Evolutionary conservation across 2,329 filamentous ascomycete species (phyloP).

Genomic region (Exophiala sideris): DNA sequence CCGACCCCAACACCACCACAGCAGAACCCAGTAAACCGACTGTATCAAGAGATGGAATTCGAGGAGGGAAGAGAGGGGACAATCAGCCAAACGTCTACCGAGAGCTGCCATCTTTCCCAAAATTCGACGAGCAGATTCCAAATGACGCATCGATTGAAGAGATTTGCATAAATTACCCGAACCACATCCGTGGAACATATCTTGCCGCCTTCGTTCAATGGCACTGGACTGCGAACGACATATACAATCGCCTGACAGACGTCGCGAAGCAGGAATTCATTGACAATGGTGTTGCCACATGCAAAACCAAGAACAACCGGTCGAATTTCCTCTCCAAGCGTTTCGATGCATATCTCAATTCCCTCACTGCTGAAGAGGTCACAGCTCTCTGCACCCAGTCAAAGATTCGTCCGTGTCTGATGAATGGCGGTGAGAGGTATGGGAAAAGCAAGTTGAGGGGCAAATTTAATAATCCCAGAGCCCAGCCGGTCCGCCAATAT

Average conservation of each 20-base stretch:
- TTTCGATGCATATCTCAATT: conserved; percentile 3
- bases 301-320: conserved; percentile 3
- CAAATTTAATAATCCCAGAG: conserved; percentile 13
- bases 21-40: not conserved
- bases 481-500: conserved; percentile 2
- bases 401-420: conserved; percentile 11
- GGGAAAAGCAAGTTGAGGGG: conserved; percentile 12
- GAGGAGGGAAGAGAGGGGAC: not conserved
- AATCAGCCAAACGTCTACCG: conserved; percentile 4
- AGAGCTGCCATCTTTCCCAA: conserved; percentile 13
- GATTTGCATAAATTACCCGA: conserved; percentile 19
- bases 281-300: not conserved
- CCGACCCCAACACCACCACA: not conserved
- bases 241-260: conserved; percentile 10
- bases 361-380: conserved; percentile 5
- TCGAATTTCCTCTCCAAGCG: conserved; percentile 19
- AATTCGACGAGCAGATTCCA: conserved; percentile 12
- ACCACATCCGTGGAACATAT: conserved; percentile 15
- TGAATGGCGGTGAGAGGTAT: conserved; percentile 9
- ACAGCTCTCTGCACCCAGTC: conserved; percentile 1
- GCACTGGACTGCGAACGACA: conserved; percentile 14
- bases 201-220: conserved; percentile 21
- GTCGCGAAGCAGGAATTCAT: conserved; percentile 8
- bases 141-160: conserved; percentile 13
- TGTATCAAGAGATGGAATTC: not conserved